Evolutionary conservation across 2,329 filamentous ascomycete genomes (phyloP).

Genomic region (Cadophora luteo-olivacea): DNA sequence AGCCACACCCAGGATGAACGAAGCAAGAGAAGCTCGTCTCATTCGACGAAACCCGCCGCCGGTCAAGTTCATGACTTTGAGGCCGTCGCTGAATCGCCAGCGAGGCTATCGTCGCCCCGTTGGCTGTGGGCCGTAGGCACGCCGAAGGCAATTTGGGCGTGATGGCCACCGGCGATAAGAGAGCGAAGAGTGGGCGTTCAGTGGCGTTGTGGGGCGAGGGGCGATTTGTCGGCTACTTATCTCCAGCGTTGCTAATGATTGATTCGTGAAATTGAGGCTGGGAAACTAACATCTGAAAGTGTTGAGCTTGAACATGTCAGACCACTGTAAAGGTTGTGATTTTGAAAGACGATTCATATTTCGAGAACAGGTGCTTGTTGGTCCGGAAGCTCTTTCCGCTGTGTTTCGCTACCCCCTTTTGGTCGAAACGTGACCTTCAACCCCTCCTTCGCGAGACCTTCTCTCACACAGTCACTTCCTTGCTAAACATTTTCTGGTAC

Average conservation of each 20-base stretch:
- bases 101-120: conserved; percentile 26
- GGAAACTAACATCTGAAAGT: neutral
- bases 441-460: no score
- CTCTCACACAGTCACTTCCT: conserved; percentile 17
- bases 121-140: conserved; percentile 31
- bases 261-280: neutral
- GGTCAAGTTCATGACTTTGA: conserved; percentile 8
- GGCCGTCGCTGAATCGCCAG: conserved; percentile 11
- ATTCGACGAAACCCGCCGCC: conserved; percentile 1
- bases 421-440: neutral
- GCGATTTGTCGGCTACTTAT: conserved; percentile 19
- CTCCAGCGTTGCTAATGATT: conserved; percentile 22
- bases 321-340: neutral
- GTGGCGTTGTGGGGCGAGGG: conserved; percentile 21
- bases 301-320: neutral
- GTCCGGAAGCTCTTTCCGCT: neutral
- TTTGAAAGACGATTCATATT: neutral
- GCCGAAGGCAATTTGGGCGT: conserved; percentile 30
- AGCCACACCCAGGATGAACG: neutral
- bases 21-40: conserved; percentile 6
- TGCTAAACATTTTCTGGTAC: conserved; percentile 21
- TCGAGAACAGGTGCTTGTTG: neutral
- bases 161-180: conserved; percentile 28
- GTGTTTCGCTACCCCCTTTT: neutral
- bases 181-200: conserved; percentile 19